A percentile compares a stretch with the other conserved stretches of the same genome.
Conservation (phyloP, 345 rosid species). For the Angophora floribunda region DNA sequence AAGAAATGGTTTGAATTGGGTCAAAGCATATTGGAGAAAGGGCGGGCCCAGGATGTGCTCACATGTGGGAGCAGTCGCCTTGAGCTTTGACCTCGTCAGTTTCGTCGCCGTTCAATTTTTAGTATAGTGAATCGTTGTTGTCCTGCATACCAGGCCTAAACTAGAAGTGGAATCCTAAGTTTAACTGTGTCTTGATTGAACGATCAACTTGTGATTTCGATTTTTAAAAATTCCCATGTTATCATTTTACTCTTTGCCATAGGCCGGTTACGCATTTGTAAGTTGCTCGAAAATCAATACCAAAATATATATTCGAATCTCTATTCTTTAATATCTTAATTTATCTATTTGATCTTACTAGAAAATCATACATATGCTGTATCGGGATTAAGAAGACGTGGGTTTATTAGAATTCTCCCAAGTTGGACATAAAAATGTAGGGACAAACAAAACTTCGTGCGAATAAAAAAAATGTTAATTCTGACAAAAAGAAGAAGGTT, state of each 20-base stretch:
- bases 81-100: background rate
- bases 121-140: background rate
- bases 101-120: background rate
- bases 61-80: background rate
- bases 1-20: background rate
- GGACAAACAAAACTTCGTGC: background rate
- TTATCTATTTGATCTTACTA: background rate
- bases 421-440: background rate
- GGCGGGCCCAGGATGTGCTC: background rate
- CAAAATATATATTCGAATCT: background rate
- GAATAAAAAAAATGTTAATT: too few species aligned
- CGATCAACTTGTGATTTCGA: background rate
- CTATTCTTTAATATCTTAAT: background rate
- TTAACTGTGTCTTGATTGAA: background rate
- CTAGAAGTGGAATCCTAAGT: background rate
- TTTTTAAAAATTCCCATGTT: background rate
- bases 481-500: too few species aligned
- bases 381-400: background rate
- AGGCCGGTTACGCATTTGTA: background rate
- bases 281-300: background rate
- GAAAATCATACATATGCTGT: background rate
- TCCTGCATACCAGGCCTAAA: background rate
- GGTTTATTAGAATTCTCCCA: background rate
- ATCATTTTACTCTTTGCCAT: background rate
- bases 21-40: rapidly evolving